Base-by-base conservation (phyloP, 225 moss, liverwort and hornwort genomes). In the Physcomitrium patens region DNA sequence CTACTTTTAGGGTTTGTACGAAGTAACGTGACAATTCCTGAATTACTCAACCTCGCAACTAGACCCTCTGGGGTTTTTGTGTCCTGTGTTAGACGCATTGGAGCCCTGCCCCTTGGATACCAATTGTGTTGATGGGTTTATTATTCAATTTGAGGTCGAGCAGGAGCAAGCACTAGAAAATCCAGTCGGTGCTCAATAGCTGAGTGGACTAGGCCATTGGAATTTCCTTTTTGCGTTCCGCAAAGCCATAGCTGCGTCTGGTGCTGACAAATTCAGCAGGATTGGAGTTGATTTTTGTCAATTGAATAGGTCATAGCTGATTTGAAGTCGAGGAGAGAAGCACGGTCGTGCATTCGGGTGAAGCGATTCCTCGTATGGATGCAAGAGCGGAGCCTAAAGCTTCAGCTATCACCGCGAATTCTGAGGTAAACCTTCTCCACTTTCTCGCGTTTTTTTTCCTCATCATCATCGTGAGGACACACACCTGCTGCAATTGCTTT, bases 401-500 rank as follows among this genome's bases (percentile, higher is more conserved):
- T 41, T 3, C 68, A 63, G 15, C 60, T n/a, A 18, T 78, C 68
- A 28, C 58, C 26, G 19, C 58, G 31, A 69, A 49, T 27, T 48
- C 24, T 1, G 31, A 74, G 74, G 74, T 82, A 62, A 63, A 48
- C 47, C 48, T 62, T 56, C 59, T 24, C 9, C 22, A 15, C 11
- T 28, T 18, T 42, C 31, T 31, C 5, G 23, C 49, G 22, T 17
- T 41, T 0, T 50, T 61, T 14, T n/a, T 9, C 46, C 49, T 49
- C 10, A 10, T 14, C 10, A 12, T 31, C 37, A 19, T 68, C n/a
- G 31, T 18, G 8, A 31, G 53, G 8, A 68, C 12, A 68, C 53
- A 12, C n/a, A n/a, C 12, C 12, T 12, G 49, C 15, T 49, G 67
- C 20, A 7, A 12, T 18, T 20, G 19, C 50, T 6, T 20, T 19